Conservation (phyloP, 768 basidiomycete genomes). For the Vararia minispora region DNA sequence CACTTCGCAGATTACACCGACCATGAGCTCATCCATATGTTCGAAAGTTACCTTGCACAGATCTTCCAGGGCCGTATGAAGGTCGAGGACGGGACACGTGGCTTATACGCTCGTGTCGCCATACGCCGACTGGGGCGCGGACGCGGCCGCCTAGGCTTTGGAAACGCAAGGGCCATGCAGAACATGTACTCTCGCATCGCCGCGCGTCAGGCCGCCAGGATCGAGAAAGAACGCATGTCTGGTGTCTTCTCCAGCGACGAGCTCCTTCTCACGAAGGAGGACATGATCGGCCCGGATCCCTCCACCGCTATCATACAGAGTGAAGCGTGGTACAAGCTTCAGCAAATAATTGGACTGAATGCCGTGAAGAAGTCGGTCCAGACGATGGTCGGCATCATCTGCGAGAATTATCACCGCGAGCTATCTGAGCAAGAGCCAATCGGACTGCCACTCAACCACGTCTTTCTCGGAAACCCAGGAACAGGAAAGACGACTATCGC, state of each 20-base stretch:
- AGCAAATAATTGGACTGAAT: slow-evolving; percentile 39
- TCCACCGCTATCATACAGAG: slow-evolving; percentile 34
- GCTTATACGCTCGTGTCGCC: slow-evolving; percentile 44
- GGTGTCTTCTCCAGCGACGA: slow-evolving; percentile 36
- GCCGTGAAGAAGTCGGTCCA: slow-evolving; percentile 45
- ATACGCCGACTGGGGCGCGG: slow-evolving; percentile 50
- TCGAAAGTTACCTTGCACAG: slow-evolving; percentile 36
- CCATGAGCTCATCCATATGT: slow-evolving; percentile 42
- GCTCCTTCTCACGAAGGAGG: slow-evolving; percentile 38
- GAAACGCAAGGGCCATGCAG: slow-evolving; percentile 53
- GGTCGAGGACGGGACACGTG: slow-evolving; percentile 38
- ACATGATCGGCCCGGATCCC: slow-evolving; percentile 58
- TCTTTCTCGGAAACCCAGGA: slow-evolving; percentile 58
- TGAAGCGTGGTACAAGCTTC: slow-evolving; percentile 39
- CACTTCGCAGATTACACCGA: slow-evolving; percentile 54
- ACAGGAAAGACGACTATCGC: slow-evolving; percentile 68
- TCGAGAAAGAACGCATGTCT: slow-evolving; percentile 28
- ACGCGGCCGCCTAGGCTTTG: slow-evolving; percentile 46
- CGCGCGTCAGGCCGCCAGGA: slow-evolving; percentile 42
- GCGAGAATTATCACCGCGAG: slow-evolving; percentile 50
- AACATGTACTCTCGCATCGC: slow-evolving; percentile 35
- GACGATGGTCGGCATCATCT: slow-evolving; percentile 33
- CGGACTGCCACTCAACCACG: slow-evolving; percentile 46
- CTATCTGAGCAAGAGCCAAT: slow-evolving; percentile 42
- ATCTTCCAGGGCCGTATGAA: slow-evolving; percentile 38